Evolutionary conservation across 2,329 filamentous ascomycete species (phyloP).

Genomic region (Claviceps pusilla): DNA sequence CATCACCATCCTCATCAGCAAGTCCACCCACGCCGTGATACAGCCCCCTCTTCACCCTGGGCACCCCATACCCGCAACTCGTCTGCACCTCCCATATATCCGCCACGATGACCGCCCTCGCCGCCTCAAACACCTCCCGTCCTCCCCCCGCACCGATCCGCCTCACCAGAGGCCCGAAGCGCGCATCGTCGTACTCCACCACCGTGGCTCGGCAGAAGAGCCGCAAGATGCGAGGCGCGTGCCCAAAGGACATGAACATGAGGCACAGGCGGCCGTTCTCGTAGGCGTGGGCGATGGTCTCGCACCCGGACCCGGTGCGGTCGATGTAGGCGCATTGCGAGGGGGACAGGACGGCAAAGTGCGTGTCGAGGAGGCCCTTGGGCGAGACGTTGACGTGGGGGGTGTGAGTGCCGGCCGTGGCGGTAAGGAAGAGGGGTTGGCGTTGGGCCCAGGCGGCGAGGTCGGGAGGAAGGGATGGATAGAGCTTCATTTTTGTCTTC

Average conservation of each 20-base stretch:
- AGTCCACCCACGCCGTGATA: slow-evolving; percentile 13
- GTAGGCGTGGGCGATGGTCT: slow-evolving; percentile 61
- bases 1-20: slow-evolving; percentile 7
- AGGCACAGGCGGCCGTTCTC: slow-evolving; percentile 64
- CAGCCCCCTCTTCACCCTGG: slow-evolving; percentile 29
- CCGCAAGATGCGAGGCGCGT: slow-evolving; percentile 44
- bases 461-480: slow-evolving; percentile 35
- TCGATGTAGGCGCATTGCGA: slow-evolving; percentile 57
- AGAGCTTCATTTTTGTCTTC: slow-evolving; percentile 40
- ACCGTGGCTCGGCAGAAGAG: slow-evolving; percentile 46
- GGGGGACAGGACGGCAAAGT: slow-evolving; percentile 43
- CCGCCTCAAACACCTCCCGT: slow-evolving; percentile 28
- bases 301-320: slow-evolving; percentile 57
- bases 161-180: slow-evolving; percentile 33
- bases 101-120: slow-evolving; percentile 44
- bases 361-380: slow-evolving; percentile 51
- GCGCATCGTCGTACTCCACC: slow-evolving; percentile 41
- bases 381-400: slow-evolving; percentile 63
- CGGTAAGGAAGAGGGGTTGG: slow-evolving; percentile 63
- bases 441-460: slow-evolving; percentile 48
- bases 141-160: slow-evolving; percentile 20
- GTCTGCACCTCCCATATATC: slow-evolving; percentile 53
- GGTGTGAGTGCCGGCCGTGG: slow-evolving; percentile 52
- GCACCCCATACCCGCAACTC: slow-evolving; percentile 51
- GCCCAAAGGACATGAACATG: slow-evolving; percentile 55